A percentile compares a stretch with the other conserved stretches of the same genome.
Conservation (phyloP, 176 grass and related monocot genomes). For the Lolium rigidum region DNA sequence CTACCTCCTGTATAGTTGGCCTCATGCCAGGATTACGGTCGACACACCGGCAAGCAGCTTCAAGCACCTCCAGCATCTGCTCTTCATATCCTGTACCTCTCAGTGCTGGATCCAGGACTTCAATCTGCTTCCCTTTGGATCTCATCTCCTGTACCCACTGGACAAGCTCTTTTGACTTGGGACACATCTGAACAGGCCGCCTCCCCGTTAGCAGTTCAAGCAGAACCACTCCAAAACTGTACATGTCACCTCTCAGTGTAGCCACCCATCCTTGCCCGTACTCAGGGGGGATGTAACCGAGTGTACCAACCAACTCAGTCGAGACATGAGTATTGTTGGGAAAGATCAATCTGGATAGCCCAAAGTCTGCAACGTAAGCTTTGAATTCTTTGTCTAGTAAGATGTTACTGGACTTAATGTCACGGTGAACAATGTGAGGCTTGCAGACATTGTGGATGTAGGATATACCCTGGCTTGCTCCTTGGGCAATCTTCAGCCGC, state of each 20-base stretch:
- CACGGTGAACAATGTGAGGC: conserved; percentile 77
- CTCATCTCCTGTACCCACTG: conserved; percentile 62
- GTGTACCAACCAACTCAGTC: conserved; percentile 74
- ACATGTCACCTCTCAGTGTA: conserved; percentile 75
- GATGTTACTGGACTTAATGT: conserved; percentile 91
- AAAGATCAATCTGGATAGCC: conserved; percentile 69
- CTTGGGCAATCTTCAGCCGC: conserved; percentile 71
- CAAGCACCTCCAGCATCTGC: conserved; percentile 69
- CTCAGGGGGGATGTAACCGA: conserved; percentile 84
- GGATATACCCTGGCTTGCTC: conserved; percentile 53
- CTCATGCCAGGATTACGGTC: conserved; percentile 48
- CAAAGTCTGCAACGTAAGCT: conserved; percentile 75
- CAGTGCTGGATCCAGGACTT: conserved; percentile 54
- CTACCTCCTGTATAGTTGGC: conserved; percentile 55
- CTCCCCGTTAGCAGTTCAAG: conserved; percentile 76
- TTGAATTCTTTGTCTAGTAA: conserved; percentile 65
- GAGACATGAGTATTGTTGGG: conserved; percentile 75
- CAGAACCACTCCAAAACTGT: conserved; percentile 83
- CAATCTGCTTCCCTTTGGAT: conserved; percentile 45
- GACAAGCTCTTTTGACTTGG: conserved; percentile 53
- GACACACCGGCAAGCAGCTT: conserved; percentile 58
- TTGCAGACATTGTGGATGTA: conserved; percentile 75
- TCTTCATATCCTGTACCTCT: conserved; percentile 50
- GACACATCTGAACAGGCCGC: conserved; percentile 53
- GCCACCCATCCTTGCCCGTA: conserved; percentile 76